Base-by-base conservation (phyloP, 1,284 basidiomycete genomes). In the Anthracocystis walkeri region DNA sequence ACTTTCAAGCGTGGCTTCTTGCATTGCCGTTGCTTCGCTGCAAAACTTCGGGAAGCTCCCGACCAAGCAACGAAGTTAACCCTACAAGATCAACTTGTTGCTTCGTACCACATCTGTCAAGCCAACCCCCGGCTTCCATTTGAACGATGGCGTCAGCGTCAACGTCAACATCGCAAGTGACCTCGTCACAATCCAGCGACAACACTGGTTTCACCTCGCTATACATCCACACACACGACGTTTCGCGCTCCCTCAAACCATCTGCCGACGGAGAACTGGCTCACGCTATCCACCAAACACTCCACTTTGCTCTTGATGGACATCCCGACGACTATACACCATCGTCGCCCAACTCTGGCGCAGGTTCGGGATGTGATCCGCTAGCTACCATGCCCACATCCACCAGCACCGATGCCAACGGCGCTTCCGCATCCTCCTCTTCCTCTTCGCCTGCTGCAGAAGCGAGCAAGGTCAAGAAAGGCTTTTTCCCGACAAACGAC, bases 231-330 rank as follows among this genome's bases (percentile, higher is more conserved):
- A 82, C 79, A 3, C 79, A 81, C 71, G 74, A 82, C 40, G 81
- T 80, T 29, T 75, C 75, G 4, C 64, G 79, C 16, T 66, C 65
- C 2, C 68, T 82, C 29, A 81, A 82, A 63, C 78, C 81, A 6
- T 80, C 80, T 2, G 44, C 68, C 33, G 77, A 80, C 50, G 81
- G 81, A 55, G 79, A 81, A 42, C 59, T 82, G 25, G 77, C 81
- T 0, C 71, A 82, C 38, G 79, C 81, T 3, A 60, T 82, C n/a
- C 81, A 82, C 52, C 78, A 82, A 41, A 82, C 81, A 11, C 69
- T 82, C 5, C 81, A 82, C 58, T 81, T 76, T 51, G 75, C 81
- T 11, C 75, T 82, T 25, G 81, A 82, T 57, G 81, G 78, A 8
- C 63, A 80, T 49, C 67, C 70, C 23, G 75, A 81, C 20, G 80